A percentile compares a stretch with the other conserved stretches of the same genome.
Evolutionary conservation across 371 early-diverging fungal genomes (phyloP).

Genomic region (Basidiobolus heterosporus): DNA sequence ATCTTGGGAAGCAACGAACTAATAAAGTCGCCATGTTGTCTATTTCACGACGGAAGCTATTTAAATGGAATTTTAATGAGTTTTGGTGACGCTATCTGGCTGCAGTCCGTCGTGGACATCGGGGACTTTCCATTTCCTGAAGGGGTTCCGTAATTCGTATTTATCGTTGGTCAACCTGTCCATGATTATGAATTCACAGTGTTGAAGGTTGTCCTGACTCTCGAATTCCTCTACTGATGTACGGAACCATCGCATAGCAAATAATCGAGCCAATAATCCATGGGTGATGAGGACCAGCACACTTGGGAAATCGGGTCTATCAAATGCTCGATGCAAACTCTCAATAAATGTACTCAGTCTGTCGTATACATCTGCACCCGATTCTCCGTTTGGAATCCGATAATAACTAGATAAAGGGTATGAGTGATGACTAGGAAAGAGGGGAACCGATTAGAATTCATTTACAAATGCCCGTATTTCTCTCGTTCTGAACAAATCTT

Average conservation of each 20-base stretch:
- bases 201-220: slow-evolving; percentile 7
- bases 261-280: slow-evolving; percentile 7
- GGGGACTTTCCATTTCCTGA: too few species aligned
- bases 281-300: slow-evolving; percentile 9
- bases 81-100: too few species aligned
- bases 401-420: slow-evolving; percentile 5
- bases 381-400: slow-evolving; percentile 12
- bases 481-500: slow-evolving; percentile 3
- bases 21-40: too few species aligned
- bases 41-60: too few species aligned
- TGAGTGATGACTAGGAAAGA: slow-evolving; percentile 1
- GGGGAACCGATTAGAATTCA: neutral
- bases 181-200: slow-evolving; percentile 12
- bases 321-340: slow-evolving; percentile 10
- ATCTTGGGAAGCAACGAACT: too few species aligned
- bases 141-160: too few species aligned
- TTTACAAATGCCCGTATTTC: slow-evolving; percentile 11
- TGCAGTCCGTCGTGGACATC: too few species aligned
- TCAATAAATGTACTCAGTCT: slow-evolving; percentile 10
- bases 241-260: slow-evolving; percentile 12
- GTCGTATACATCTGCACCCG: slow-evolving; percentile 12
- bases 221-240: slow-evolving; percentile 11
- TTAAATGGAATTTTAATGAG: too few species aligned
- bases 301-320: slow-evolving; percentile 4
- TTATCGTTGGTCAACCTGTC: neutral